Conservation (phyloP, 371 early-diverging fungal genomes). For the Blakeslea trispora region DNA sequence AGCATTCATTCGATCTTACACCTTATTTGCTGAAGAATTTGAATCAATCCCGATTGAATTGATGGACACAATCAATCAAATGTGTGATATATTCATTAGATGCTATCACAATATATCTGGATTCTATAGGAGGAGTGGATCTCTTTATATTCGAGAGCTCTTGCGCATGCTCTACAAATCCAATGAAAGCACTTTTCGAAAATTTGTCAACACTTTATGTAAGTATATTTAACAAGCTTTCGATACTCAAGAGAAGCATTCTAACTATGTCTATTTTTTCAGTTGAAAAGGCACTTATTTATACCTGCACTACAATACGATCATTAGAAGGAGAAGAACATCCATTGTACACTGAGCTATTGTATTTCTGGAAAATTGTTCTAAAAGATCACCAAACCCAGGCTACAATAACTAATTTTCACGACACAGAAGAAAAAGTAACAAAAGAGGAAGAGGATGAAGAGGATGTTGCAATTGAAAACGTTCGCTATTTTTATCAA, state of each 20-base stretch:
- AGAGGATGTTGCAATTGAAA: conserved; percentile 5
- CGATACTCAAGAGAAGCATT: too few species aligned
- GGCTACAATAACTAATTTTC: too few species aligned
- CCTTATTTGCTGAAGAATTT: conserved; percentile 53
- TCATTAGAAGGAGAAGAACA: conserved; percentile 13
- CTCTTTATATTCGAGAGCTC: conserved; percentile 49
- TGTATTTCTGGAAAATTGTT: conserved; percentile 44
- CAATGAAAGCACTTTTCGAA: conserved; percentile 48
- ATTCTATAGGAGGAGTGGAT: conserved; percentile 43
- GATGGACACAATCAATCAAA: conserved; percentile 48
- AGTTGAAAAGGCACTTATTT: conserved; percentile 64
- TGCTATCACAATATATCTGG: conserved; percentile 44
- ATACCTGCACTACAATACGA: conserved; percentile 46
- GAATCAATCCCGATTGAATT: conserved; percentile 50
- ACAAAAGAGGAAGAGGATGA: conserved; percentile 9
- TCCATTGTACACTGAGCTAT: conserved; percentile 30
- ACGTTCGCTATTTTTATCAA: conserved; percentile 2
- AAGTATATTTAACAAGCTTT: too few species aligned
- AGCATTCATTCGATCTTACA: conserved; percentile 66
- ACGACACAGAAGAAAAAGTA: background rate
- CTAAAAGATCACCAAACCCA: conserved; percentile 7
- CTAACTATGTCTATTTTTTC: too few species aligned
- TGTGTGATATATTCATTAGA: conserved; percentile 48
- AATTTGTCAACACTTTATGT: conserved; percentile 51
- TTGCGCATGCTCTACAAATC: conserved; percentile 55